Percentiles rank a stretch among this genome's conserved stretches.
phyloP scores from a whole-genome alignment of 2,329 filamentous ascomycete genomes.

The Nannizzia gypsea region DNA sequence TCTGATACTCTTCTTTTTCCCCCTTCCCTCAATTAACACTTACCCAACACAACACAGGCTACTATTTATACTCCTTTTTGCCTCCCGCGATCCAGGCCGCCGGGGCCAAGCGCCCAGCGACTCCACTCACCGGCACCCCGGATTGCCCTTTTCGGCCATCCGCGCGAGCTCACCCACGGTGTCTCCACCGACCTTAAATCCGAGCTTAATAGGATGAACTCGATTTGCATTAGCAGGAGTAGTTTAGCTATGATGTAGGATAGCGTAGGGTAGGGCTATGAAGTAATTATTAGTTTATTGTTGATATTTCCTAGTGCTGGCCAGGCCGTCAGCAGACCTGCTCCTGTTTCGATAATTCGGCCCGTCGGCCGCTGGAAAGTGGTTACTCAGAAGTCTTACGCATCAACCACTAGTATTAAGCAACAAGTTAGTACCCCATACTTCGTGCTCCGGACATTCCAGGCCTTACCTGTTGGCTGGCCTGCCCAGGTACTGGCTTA shows the following conservation, averaged over 20 bases:
- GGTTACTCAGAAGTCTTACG: too few species aligned
- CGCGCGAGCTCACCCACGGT: background rate
- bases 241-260: background rate
- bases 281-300: too few species aligned
- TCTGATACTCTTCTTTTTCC: background rate
- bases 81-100: background rate
- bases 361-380: too few species aligned
- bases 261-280: too few species aligned
- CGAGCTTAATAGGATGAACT: background rate
- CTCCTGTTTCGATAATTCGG: background rate
- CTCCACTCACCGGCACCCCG: background rate
- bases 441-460: too few species aligned
- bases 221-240: background rate
- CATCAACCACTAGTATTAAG: too few species aligned
- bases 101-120: background rate
- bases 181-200: conserved; percentile 4
- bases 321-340: background rate
- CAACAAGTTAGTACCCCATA: too few species aligned
- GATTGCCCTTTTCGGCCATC: background rate
- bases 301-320: background rate
- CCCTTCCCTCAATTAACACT: background rate
- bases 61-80: background rate
- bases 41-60: too few species aligned
- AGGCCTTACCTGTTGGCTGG: background rate
- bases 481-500: background rate